Evolutionary conservation across 306 rosid genomes (phyloP), one percentile per base, ranked within the genome.

Genomic region (Phaseolus lunatus): DNA sequence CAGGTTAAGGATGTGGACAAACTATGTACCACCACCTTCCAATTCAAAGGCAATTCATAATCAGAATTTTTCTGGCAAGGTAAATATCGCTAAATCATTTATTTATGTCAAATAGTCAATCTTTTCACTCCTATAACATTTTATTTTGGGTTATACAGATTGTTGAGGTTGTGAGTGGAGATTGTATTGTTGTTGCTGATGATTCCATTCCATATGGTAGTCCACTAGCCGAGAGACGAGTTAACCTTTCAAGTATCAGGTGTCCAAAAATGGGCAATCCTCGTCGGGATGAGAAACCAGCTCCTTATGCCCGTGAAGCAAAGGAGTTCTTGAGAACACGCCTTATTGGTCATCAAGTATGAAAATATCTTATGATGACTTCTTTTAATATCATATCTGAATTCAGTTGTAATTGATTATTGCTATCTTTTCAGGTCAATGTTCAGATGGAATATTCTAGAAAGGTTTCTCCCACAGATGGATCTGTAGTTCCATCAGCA

Each of bases 301-400:
- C 98, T 45, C 93, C 99, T 49, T 92, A 96, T 86, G 99, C 99
- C 56, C 97, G 99, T 52, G 99, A 96, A 85, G 99, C 99, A 81
- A 96, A 91, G 85, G 99, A 96, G 82, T 90, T 96, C 75, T 85
- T 96, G 80, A 89, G 99, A 85, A 88, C 94, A 26, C 96, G 98
- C 48, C 94, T 96, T 65, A 82, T 96, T 81, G 99, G 97, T 54
- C 90, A 68, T 67, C 98, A 92, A 82, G 99, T 96, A 89, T 67
- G 94, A 71, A 63, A 66, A 74, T 35, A 50, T 57, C 49, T 33
- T 62, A 15, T 76, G 29, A 75, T 49, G 49, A 29, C 49, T 78
- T 78, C 71, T 54, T 49, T 54, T 79, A 16, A 67, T 79, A 61
- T 63, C 56, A 65, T n/a, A 49, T 49, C 7, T 26, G 58, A 72